Conservation (phyloP, 192 early-diverging fungal species). For the Gigaspora rosea region DNA sequence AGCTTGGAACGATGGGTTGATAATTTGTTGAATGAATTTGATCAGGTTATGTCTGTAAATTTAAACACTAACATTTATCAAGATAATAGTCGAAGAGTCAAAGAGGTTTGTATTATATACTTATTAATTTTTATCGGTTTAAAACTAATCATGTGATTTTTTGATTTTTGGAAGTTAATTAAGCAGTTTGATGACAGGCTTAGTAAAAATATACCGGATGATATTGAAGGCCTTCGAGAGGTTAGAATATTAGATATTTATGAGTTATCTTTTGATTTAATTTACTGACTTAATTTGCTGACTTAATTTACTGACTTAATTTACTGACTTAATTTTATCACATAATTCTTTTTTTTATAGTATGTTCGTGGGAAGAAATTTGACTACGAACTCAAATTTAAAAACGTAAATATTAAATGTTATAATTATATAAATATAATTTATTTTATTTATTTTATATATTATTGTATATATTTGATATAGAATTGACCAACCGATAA, state of each 20-base stretch:
- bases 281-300: not conserved
- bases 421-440: no score
- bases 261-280: not conserved
- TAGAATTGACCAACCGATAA: not conserved
- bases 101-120: not conserved
- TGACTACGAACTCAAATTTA: conserved; percentile 16
- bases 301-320: not conserved
- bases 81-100: conserved; percentile 15
- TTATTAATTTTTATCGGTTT: not conserved
- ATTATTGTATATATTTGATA: no score
- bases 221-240: not conserved
- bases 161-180: conserved; percentile 27
- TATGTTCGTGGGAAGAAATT: conserved; percentile 8
- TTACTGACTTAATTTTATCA: not conserved
- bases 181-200: conserved; percentile 18
- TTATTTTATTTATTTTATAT: no score
- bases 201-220: not conserved
- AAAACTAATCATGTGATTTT: not conserved
- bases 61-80: conserved; percentile 4
- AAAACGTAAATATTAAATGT: conserved; percentile 11
- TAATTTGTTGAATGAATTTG: conserved; percentile 1
- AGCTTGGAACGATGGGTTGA: conserved; percentile 27
- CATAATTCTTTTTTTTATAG: not conserved
- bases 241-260: not conserved
- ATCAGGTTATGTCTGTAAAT: conserved; percentile 6